A percentile compares a stretch with the other conserved stretches of the same genome.
Evolutionary conservation across 495 filamentous ascomycete species (phyloP).

Genomic region (Penicillium roqueforti): DNA sequence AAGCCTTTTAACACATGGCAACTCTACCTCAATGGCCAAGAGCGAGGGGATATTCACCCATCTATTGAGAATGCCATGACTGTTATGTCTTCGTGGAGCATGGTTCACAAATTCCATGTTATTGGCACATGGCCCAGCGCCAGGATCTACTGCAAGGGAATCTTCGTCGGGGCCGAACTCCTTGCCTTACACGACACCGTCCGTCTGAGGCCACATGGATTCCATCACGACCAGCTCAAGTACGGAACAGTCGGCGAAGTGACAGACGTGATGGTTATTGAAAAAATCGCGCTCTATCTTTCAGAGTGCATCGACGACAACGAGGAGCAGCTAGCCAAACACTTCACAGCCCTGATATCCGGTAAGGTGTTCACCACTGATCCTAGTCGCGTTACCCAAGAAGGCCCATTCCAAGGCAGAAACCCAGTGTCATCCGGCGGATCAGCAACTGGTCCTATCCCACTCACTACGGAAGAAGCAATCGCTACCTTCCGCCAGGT

Average conservation of each 20-base stretch:
- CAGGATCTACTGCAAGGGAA: constrained; percentile 46
- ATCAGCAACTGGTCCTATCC: constrained; percentile 14
- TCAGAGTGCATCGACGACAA: constrained; percentile 44
- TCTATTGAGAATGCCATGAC: constrained; percentile 54
- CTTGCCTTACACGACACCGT: constrained; percentile 50
- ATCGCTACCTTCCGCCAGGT: constrained; percentile 34
- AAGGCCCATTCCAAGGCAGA: constrained; percentile 11
- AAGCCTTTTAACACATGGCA: constrained; percentile 53
- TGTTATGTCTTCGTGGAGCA: constrained; percentile 48
- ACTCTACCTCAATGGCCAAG: constrained; percentile 37
- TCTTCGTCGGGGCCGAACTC: constrained; percentile 55
- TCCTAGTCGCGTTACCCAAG: constrained; percentile 21
- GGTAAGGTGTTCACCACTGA: constrained; percentile 49
- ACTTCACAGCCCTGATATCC: constrained; percentile 37
- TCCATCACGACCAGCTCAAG: neutral
- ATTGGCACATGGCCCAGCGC: constrained; percentile 53
- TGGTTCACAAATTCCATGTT: constrained; percentile 49
- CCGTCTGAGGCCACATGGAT: constrained; percentile 41
- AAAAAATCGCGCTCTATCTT: constrained; percentile 45
- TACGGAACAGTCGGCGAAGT: constrained; percentile 16
- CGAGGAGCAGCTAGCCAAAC: constrained; percentile 38
- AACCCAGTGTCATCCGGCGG: neutral
- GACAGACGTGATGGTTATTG: constrained; percentile 51
- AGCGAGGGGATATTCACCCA: constrained; percentile 43
- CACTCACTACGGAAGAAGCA: constrained; percentile 32